Evolutionary conservation across 176 grass and related monocot species (phyloP), one percentile per base, ranked within the genome.

Genomic region (Oryza meridionalis): DNA sequence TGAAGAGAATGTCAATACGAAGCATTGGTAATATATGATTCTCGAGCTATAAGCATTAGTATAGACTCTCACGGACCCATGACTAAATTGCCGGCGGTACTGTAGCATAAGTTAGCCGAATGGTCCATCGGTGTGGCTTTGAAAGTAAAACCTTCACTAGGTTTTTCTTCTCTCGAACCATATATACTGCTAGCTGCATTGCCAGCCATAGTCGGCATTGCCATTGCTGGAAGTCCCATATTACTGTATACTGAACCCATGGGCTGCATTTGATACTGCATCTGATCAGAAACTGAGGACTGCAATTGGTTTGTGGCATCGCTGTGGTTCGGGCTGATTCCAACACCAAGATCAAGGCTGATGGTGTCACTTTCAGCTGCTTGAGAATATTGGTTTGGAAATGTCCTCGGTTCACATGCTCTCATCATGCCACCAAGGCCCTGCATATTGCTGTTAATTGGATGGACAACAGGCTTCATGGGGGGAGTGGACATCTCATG

Each of bases 291-390:
- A 75, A 35, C 80, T 6, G 73, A 81, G 29, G 77, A 70, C 12
- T 81, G 90, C 83, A 86, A 65, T 65, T 81, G 78, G 63, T 92
- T 87, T 27, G 82, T 78, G 63, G 71, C 68, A 5, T 88, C 92
- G 5, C 81, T 88, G 72, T 92, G 89, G 89, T 90, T 94, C 5
- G 86, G 89, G 59, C 90, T 96, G 42, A 96, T 96, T 61, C 97
- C 91, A 81, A 99, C 97, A 73, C 97, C 93, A 76, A 99, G 93
- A 59, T 96, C 93, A 58, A 99, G 91, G 69, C 97, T 99, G 66
- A 99, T 87, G 5, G 81, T 89, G 74, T 90, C 86, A 38, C 73
- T 96, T 74, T 93, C 81, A 1, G 89, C 76, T 10, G 65, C 82
- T 73, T 90, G 92, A 46, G 66, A 79, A 84, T 90, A 98, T 79